These are phyloP conservation scores for Hypoxylon cercidicola DNA, from an alignment of 495 filamentous ascomycete species.

Conservation along the genomic window DNA sequence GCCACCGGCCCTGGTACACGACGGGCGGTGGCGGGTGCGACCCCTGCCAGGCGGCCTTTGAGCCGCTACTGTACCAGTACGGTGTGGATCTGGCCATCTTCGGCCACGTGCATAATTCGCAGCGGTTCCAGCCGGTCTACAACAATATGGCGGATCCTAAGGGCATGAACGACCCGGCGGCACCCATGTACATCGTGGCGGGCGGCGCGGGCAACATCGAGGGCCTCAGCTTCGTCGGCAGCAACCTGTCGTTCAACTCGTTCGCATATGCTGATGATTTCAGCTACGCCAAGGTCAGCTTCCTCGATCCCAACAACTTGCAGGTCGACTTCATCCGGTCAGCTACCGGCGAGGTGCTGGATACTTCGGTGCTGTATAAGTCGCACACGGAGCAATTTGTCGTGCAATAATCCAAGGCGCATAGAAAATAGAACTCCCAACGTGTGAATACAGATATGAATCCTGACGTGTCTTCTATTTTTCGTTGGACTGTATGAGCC, in stretches of 20 bases:
- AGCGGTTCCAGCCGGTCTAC: slow-evolving; percentile 53
- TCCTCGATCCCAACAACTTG: slow-evolving; percentile 46
- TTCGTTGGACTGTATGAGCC: no score
- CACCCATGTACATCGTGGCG: slow-evolving; percentile 66
- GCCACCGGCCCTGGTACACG: slow-evolving; percentile 71
- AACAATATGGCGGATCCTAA: slow-evolving; percentile 57
- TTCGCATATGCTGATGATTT: slow-evolving; percentile 68
- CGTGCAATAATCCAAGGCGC: slow-evolving; percentile 46
- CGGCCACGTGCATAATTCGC: slow-evolving; percentile 70
- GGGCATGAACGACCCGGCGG: slow-evolving; percentile 62
- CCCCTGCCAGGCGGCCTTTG: slow-evolving; percentile 67
- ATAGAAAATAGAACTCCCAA: not conserved
- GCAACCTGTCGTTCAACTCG: slow-evolving; percentile 55
- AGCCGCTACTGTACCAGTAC: slow-evolving; percentile 66
- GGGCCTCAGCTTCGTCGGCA: slow-evolving; percentile 52
- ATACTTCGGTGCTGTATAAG: slow-evolving; percentile 64
- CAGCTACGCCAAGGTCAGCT: slow-evolving; percentile 58
- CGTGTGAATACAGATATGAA: not conserved
- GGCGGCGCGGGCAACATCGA: slow-evolving; percentile 57
- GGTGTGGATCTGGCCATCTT: slow-evolving; percentile 70
- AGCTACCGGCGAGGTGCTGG: slow-evolving; percentile 60
- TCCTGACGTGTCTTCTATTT: not conserved
- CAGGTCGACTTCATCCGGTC: slow-evolving; percentile 58
- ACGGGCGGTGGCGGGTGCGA: slow-evolving; percentile 55
- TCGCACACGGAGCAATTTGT: slow-evolving; percentile 61